These are phyloP conservation scores for Vigna trinervia DNA, from an alignment of 306 rosid genomes.

Conservation along the genomic window DNA sequence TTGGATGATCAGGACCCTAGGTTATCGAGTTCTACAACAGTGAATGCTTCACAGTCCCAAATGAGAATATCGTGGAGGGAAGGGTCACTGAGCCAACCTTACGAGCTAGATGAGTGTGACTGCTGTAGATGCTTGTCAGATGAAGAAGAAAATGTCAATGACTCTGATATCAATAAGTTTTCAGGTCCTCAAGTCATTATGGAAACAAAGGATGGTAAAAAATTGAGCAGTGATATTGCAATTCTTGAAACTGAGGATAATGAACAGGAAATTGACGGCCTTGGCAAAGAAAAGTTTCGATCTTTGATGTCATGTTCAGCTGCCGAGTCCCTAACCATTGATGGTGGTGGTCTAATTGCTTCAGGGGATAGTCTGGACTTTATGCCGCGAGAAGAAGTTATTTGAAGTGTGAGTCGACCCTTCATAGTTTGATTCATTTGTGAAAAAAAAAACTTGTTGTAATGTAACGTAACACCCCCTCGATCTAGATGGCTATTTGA, in stretches of 20 bases:
- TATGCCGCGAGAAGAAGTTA: slow-evolving; percentile 61
- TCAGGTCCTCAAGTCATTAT: slow-evolving; percentile 47
- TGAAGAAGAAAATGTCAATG: slow-evolving; percentile 63
- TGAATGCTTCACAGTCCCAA: slow-evolving; percentile 59
- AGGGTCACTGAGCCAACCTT: slow-evolving; percentile 62
- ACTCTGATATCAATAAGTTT: slow-evolving; percentile 39
- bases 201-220: slow-evolving; percentile 42
- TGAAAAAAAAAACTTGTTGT: slow-evolving; percentile 24
- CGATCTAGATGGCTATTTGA: slow-evolving; percentile 11
- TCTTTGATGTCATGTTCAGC: slow-evolving; percentile 45
- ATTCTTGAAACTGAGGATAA: slow-evolving; percentile 41
- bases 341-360: slow-evolving; percentile 70
- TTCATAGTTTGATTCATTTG: slow-evolving; percentile 38
- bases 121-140: slow-evolving; percentile 84
- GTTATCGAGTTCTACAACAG: slow-evolving; percentile 60
- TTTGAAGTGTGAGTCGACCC: slow-evolving; percentile 52
- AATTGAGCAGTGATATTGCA: slow-evolving; percentile 30
- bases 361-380: slow-evolving; percentile 75
- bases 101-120: slow-evolving; percentile 72
- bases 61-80: slow-evolving; percentile 85
- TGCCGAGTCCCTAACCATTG: slow-evolving; percentile 75
- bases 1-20: slow-evolving; percentile 60
- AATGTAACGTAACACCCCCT: slow-evolving; percentile 8
- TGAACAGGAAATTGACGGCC: slow-evolving; percentile 41
- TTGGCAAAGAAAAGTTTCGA: slow-evolving; percentile 46